Evolutionary conservation across 441 rosid genomes (phyloP), one percentile per base, ranked within the genome.

Genomic region (Erodium texanum): DNA sequence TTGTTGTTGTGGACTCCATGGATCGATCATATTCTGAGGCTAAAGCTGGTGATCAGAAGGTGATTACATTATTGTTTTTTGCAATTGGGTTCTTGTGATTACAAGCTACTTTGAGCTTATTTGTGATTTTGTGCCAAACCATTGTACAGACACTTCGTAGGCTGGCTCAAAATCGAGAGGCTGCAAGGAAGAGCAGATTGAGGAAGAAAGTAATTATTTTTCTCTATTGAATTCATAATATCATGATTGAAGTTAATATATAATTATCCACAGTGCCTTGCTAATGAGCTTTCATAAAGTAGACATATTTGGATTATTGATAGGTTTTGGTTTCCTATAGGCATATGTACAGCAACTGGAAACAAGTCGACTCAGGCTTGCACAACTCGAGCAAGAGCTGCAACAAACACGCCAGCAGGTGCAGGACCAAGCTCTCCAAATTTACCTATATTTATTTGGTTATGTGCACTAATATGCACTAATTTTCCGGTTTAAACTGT

Each of bases 331-430:
- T 81, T 79, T 85, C 84, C 81, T 72, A 67, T 78, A 90, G 97
- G 97, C 95, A 69, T 93, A 90, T 79, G 96, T 90, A 73, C 96
- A 89, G 86, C 98, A 90, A 75, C 95, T 93, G 9, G 98, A 90
- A 86, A 86, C 66, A 67, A 81, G 96, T 70, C 79, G 89, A 19
- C 67, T 86, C 66, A 80, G 81, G 85, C 92, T 90, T 20, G 45
- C 90, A 0, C 94, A 89, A 68, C 74, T 93, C 65, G 96, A 93
- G 75, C 91, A 87, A 78, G 97, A 90, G 80, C 92, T 93, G 70
- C 94, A 86, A 77, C 78, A 80, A 69, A 85, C 85, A 50, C 88
- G 86, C n/a, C 93, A 89, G 70, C 96, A 93, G 93, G 91, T 85
- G 48, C 66, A 52, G 14, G 43, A 65, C 27, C 14, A 38, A 45